Evolutionary conservation across 257 asterid genomes (phyloP).

Genomic region (Plantago major): DNA sequence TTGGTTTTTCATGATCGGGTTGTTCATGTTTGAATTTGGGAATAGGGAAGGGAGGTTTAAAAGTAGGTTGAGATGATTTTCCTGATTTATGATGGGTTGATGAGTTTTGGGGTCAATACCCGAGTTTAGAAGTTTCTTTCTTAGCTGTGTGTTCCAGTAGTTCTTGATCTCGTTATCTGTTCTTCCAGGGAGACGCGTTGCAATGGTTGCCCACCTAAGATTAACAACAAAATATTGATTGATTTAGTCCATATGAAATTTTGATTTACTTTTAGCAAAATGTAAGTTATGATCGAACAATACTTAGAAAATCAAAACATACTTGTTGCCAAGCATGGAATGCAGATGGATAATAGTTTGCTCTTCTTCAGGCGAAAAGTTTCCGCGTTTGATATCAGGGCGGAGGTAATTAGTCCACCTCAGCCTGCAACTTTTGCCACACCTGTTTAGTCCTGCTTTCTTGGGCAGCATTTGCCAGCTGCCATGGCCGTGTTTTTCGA

Average conservation of each 20-base stretch:
- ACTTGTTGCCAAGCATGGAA: slow-evolving; percentile 41
- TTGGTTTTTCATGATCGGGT: slow-evolving; percentile 17
- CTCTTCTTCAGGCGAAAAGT: slow-evolving; percentile 37
- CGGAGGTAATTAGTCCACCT: slow-evolving; percentile 46
- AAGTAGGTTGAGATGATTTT: slow-evolving; percentile 17
- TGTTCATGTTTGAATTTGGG: slow-evolving; percentile 17
- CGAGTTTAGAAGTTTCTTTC: slow-evolving; percentile 41
- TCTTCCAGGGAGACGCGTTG: slow-evolving; percentile 54
- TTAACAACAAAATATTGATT: background rate
- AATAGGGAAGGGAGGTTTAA: slow-evolving; percentile 13
- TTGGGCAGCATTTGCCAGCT: slow-evolving; percentile 37
- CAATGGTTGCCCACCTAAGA: slow-evolving; percentile 64
- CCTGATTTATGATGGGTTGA: slow-evolving; percentile 28
- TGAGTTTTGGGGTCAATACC: slow-evolving; percentile 61
- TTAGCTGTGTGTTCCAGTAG: slow-evolving; percentile 52
- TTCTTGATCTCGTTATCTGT: slow-evolving; percentile 75
- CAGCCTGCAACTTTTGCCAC: slow-evolving; percentile 46
- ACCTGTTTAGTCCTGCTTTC: slow-evolving; percentile 36
- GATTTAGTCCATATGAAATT: background rate
- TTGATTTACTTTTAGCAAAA: background rate
- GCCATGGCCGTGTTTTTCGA: slow-evolving; percentile 30
- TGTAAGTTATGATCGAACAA: background rate
- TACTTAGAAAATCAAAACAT: background rate
- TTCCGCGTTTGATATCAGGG: slow-evolving; percentile 42
- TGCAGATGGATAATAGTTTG: slow-evolving; percentile 37